Conservation (phyloP, 1,284 basidiomycete genomes). For the Trichosporon asahii region DNA sequence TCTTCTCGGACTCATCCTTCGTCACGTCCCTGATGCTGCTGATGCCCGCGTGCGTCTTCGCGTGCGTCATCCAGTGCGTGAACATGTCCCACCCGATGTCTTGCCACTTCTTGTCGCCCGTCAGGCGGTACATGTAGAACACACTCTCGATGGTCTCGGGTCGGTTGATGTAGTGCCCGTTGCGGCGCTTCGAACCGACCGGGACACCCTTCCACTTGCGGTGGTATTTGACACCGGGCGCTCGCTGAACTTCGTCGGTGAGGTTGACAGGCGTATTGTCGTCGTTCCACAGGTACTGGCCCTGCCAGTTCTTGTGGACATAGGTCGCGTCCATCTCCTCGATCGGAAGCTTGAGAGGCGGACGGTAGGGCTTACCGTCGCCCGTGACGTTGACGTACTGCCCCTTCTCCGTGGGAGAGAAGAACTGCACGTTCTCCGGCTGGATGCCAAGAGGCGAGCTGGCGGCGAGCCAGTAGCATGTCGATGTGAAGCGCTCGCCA, state of each 20-base stretch:
- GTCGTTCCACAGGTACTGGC: conserved; percentile 31
- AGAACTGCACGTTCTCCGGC: conserved; percentile 51
- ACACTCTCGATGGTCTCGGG: conserved; percentile 61
- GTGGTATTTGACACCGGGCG: conserved; percentile 38
- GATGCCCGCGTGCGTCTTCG: conserved; percentile 50
- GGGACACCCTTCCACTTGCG: conserved; percentile 42
- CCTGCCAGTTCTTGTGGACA: conserved; percentile 27
- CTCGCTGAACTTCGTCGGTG: conserved; percentile 26
- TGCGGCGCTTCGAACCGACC: conserved; percentile 37
- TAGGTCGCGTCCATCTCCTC: conserved; percentile 24
- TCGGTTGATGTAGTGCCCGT: conserved; percentile 49
- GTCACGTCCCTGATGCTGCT: conserved; percentile 54
- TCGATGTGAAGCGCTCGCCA: conserved; percentile 52
- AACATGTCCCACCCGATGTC: conserved; percentile 62
- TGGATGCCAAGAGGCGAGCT: conserved; percentile 51
- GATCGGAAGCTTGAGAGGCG: conserved; percentile 18
- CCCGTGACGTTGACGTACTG: conserved; percentile 39
- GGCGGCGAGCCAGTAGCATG: conserved; percentile 57
- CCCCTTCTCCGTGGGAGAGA: conserved; percentile 26
- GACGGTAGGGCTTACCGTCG: conserved; percentile 23
- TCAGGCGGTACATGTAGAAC: conserved; percentile 57
- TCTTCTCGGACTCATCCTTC: conserved; percentile 32
- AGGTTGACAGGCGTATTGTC: conserved; percentile 28
- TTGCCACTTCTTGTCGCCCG: conserved; percentile 58
- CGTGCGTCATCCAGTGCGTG: conserved; percentile 55